Evolutionary conservation across 2,329 filamentous ascomycete species (phyloP).

Genomic region (Nemania sp.): DNA sequence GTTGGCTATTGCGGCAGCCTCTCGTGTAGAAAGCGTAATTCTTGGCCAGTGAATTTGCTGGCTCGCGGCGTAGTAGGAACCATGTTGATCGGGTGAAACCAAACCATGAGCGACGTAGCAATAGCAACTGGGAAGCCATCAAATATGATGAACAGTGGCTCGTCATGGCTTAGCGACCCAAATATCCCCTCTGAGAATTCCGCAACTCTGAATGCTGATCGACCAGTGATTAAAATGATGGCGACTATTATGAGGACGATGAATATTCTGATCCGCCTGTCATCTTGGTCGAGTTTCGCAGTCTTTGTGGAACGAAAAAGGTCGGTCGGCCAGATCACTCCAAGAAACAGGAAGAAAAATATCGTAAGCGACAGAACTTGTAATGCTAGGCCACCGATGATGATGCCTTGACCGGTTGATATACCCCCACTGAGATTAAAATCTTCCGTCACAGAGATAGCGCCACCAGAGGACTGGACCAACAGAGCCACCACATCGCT

Average conservation of each 20-base stretch:
- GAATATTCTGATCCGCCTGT: conserved; percentile 16
- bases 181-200: conserved; percentile 21
- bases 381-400: conserved; percentile 17
- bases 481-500: conserved; percentile 20
- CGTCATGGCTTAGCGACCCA: conserved; percentile 14
- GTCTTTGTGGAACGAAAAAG: conserved; percentile 8
- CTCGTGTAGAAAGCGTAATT: conserved; percentile 11
- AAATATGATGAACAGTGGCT: conserved; percentile 21
- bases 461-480: conserved; percentile 20
- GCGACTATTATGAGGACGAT: conserved; percentile 16
- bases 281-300: background rate
- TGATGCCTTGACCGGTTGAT: conserved; percentile 18
- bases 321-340: conserved; percentile 16
- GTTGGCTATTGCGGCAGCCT: too few relatives aligned
- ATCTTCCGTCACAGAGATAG: conserved; percentile 6
- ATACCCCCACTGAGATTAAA: conserved; percentile 5
- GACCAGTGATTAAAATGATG: conserved; percentile 20
- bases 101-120: conserved; percentile 21
- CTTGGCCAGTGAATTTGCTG: conserved; percentile 13
- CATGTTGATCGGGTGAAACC: conserved; percentile 22
- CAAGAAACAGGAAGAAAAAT: conserved; percentile 25
- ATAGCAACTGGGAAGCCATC: conserved; percentile 23
- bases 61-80: conserved; percentile 17
- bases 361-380: conserved; percentile 22
- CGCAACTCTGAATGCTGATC: conserved; percentile 18